Evolutionary conservation across 1,284 basidiomycete genomes (phyloP), one percentile per base, ranked within the genome.

Genomic region (Cutaneotrichosporon cyanovorans): DNA sequence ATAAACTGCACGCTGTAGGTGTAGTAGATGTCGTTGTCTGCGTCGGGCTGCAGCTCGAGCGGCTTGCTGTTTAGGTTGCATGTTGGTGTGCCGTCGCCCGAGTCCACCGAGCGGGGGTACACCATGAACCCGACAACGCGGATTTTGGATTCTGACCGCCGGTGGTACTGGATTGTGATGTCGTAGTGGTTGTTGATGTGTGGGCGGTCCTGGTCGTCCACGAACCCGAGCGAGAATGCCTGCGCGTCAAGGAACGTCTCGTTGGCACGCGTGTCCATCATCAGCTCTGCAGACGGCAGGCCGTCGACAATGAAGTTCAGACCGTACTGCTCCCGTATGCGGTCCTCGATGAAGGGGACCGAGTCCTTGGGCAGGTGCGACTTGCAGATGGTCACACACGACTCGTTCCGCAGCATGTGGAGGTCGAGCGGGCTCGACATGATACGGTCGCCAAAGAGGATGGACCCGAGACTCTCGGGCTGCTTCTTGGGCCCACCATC

Each of bases 231-330:
- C 37, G 60, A 65, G 61, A 67, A 50, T 79, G 88, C 78, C 45
- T 68, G 63, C 8, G 87, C 85, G 70, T 92, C 88, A 63, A 87
- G 89, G 72, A 93, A 95, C 18, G 84, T 68, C 45, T 93, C 88
- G 16, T 80, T 78, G 2, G 81, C 87, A 58, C 82, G 78, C 43
- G 76, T 65, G 65, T 93, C 88, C 38, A 77, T 72, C 72, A 88
- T 91, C 82, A 89, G 85, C 70, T 93, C 88, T 5, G 89, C 88
- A 8, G 87, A 88, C 4, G 93, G 93, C 31, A 97, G 78, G 4
- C 92, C 92, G 62, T 97, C 92, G 37, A 97, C 77, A 46, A 97
- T 82, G 83, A 91, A 93, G 65, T 96, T 96, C 53, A 96, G 74
- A 0, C 89, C 88, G 64, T 96, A 97, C 63, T 91, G 86, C 66